Base-by-base conservation (phyloP, 202 grass and related monocot genomes). In the Schoenoplectus tabernaemontani region DNA sequence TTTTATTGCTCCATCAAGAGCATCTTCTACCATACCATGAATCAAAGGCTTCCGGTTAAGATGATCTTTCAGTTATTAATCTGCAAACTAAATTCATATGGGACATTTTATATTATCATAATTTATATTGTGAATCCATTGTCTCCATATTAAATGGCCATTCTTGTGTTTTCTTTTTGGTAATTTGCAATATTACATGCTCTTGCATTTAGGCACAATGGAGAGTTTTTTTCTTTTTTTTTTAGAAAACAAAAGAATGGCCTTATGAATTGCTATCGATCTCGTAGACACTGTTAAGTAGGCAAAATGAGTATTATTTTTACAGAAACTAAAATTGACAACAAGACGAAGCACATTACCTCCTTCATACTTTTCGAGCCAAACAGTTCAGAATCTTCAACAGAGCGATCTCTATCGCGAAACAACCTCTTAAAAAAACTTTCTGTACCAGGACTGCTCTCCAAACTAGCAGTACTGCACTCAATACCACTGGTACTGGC, bases 381-480 rank as follows among this genome's bases (percentile, higher is more conserved):
- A 60, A 99, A 87, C 76, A 96, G 39, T 79, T 99, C 92, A 46
- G 92, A 96, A 82, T 99, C 96, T 91, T 99, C 89, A 73, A 92
- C 60, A 28, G 93, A 96, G 4, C 89, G 87, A n/a, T 96, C 92
- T 88, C 90, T 88, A 53, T 99, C 92, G 50, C 90, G 83, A 67
- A 99, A 99, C 32, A 99, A 76, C 64, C 92, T 83, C 64, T 82
- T 92, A 61, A 99, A 99, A 85, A 99, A 96, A 80, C 64, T 99
- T 79, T 99, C 96, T 5, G 92, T 93, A 72, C 96, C 96, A 71
- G 96, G 96, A 83, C 96, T 99, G 77, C 88, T 91, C 83, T 96
- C 96, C 50, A 88, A 83, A 48, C 80, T 87, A 64, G 88, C 69
- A 17, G 87, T 81, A 81, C 83, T 85, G 51, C 66, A 77, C 26